These are phyloP conservation scores for Gastrodia elata DNA, from an alignment of 106 monocot genomes.

Conservation along the genomic window DNA sequence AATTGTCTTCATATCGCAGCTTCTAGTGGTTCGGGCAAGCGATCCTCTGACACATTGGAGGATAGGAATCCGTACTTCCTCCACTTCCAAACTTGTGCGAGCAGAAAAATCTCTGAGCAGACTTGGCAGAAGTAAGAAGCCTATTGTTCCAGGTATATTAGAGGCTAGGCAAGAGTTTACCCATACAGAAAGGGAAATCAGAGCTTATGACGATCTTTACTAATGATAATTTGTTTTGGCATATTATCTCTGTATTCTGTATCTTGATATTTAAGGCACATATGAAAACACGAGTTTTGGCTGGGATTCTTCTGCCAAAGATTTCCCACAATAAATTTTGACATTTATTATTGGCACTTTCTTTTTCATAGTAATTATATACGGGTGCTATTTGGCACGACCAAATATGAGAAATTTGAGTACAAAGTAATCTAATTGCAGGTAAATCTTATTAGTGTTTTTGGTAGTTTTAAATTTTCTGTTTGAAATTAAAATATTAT, in stretches of 20 bases:
- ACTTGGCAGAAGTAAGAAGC: slow-evolving; percentile 7
- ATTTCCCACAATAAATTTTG: not conserved
- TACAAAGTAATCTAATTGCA: too few species aligned
- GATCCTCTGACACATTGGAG: slow-evolving; percentile 8
- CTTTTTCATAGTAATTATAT: too few species aligned
- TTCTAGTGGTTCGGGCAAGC: slow-evolving; percentile 9
- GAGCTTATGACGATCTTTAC: slow-evolving; percentile 9
- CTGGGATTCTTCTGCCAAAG: not conserved
- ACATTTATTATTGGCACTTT: too few species aligned
- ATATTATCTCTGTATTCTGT: not conserved
- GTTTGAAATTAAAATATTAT: too few species aligned
- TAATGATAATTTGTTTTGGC: not conserved
- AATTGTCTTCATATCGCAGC: slow-evolving; percentile 1
- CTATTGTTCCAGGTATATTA: not conserved
- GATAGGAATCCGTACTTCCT: not conserved
- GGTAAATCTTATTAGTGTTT: too few species aligned
- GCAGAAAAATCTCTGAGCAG: slow-evolving; percentile 2
- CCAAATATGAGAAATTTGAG: too few species aligned
- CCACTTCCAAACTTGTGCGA: slow-evolving; percentile 4
- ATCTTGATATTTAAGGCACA: not conserved
- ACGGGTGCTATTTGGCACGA: too few species aligned
- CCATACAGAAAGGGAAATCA: slow-evolving; percentile 7
- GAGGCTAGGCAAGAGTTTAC: not conserved
- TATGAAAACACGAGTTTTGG: not conserved
- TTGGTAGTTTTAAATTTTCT: too few species aligned